Conservation (phyloP, 805 yeast species). For the Suhomyces vadensis region DNA sequence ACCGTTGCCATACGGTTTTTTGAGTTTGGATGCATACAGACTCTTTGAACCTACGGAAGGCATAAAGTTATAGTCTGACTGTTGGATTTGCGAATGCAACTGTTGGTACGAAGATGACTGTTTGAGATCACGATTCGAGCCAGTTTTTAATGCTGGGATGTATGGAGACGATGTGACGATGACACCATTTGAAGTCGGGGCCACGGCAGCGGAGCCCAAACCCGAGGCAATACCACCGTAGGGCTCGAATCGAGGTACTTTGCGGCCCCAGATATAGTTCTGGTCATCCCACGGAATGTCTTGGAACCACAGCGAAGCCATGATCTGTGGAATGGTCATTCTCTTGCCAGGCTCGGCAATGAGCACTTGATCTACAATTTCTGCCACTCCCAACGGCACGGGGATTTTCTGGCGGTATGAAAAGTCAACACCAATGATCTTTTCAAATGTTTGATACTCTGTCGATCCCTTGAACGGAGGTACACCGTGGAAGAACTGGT, state of each 20-base stretch:
- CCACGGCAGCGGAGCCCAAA: constrained; percentile 1
- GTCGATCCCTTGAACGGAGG: constrained; percentile 91
- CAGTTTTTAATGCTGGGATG: constrained; percentile 32
- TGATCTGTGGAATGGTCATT: constrained; percentile 35
- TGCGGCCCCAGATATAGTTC: constrained; percentile 38
- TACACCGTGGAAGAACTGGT: constrained; percentile 75
- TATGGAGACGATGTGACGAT: constrained; percentile 5
- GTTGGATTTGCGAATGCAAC: constrained; percentile 41
- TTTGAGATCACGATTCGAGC: constrained; percentile 37
- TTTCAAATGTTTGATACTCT: constrained; percentile 84
- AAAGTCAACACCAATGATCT: constrained; percentile 77
- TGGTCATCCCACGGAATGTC: constrained; percentile 43
- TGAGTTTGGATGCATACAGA: constrained; percentile 35
- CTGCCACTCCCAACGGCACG: constrained; percentile 30
- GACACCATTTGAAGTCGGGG: not conserved
- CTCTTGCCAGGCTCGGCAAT: constrained; percentile 34
- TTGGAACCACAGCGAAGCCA: constrained; percentile 36
- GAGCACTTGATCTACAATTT: constrained; percentile 33
- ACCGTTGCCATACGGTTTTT: constrained; percentile 16
- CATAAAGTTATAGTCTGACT: constrained; percentile 32
- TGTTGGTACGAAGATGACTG: constrained; percentile 41
- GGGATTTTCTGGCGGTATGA: constrained; percentile 38
- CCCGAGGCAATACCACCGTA: constrained; percentile 10
- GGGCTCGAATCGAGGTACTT: constrained; percentile 31
- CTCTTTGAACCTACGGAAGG: constrained; percentile 34